phyloP scores from a whole-genome alignment of 2,329 filamentous ascomycete species.

The Alternaria brassicae region DNA sequence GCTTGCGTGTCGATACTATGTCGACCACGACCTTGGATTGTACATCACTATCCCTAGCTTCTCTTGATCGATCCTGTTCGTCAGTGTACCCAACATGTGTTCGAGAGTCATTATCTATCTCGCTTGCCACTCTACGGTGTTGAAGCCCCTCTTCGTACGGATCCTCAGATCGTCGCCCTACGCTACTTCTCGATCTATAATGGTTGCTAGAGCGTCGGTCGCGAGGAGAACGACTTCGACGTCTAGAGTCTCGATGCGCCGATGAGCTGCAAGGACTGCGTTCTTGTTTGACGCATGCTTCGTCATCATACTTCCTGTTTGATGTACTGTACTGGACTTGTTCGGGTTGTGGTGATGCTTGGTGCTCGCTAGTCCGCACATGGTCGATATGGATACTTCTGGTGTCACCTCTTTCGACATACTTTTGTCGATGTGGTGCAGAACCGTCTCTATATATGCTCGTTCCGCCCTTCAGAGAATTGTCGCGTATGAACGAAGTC shows the following conservation, averaged over 20 bases:
- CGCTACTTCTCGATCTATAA: background rate
- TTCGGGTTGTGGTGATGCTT: background rate
- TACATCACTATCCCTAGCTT: too few relatives aligned
- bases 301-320: background rate
- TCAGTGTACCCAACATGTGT: too few relatives aligned
- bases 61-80: background rate
- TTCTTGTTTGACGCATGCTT: background rate
- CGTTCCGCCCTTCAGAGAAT: background rate
- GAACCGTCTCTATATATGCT: background rate
- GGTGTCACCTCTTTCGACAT: background rate
- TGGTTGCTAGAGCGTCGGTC: too few relatives aligned
- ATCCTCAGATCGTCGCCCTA: background rate
- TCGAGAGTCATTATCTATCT: background rate
- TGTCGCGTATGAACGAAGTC: background rate
- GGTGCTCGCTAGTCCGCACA: too few relatives aligned
- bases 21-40: too few relatives aligned
- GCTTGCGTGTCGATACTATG: background rate
- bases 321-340: background rate
- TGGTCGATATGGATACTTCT: background rate
- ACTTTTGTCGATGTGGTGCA: background rate
- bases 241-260: background rate
- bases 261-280: rapidly evolving
- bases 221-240: background rate
- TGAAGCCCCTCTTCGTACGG: background rate
- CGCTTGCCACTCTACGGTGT: background rate